Conservation (phyloP, 495 filamentous ascomycete species). For the Apodospora peruviana region DNA sequence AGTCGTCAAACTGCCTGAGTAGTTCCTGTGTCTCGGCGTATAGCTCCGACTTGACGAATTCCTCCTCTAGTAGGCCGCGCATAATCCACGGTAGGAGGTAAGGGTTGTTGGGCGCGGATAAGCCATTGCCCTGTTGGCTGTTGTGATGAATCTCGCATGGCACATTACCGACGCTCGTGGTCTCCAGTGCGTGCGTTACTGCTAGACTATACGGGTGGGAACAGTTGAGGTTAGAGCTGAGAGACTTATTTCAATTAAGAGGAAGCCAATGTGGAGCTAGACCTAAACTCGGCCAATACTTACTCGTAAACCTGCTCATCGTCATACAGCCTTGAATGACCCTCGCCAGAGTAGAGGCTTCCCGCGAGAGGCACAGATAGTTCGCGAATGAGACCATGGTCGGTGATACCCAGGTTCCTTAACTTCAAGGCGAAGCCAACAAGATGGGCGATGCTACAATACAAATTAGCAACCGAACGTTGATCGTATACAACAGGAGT, state of each 20-base stretch:
- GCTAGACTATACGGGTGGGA: constrained; percentile 53
- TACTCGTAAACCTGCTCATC: constrained; percentile 85
- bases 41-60: constrained; percentile 77
- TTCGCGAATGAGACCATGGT: constrained; percentile 91
- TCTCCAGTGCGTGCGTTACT: constrained; percentile 80
- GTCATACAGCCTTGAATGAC: constrained; percentile 89
- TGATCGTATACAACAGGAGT: too few species aligned
- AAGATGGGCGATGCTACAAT: constrained; percentile 67
- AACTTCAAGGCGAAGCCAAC: constrained; percentile 91
- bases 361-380: constrained; percentile 83
- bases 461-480: background rate
- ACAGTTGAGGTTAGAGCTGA: constrained; percentile 7
- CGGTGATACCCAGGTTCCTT: constrained; percentile 83
- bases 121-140: constrained; percentile 20
- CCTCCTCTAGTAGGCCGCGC: constrained; percentile 87
- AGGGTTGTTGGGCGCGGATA: constrained; percentile 63
- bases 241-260: background rate
- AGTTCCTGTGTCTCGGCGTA: constrained; percentile 71
- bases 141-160: constrained; percentile 35
- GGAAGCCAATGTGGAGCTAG: background rate
- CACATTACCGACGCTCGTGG: constrained; percentile 54
- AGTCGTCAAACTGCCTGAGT: constrained; percentile 83
- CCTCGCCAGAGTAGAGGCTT: constrained; percentile 85
- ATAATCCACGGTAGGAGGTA: constrained; percentile 93
- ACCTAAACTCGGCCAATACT: constrained; percentile 9